Evolutionary conservation across 2,329 filamentous ascomycete genomes (phyloP), one percentile per base, ranked within the genome.

Genomic region (Albophoma yamanashiensis): DNA sequence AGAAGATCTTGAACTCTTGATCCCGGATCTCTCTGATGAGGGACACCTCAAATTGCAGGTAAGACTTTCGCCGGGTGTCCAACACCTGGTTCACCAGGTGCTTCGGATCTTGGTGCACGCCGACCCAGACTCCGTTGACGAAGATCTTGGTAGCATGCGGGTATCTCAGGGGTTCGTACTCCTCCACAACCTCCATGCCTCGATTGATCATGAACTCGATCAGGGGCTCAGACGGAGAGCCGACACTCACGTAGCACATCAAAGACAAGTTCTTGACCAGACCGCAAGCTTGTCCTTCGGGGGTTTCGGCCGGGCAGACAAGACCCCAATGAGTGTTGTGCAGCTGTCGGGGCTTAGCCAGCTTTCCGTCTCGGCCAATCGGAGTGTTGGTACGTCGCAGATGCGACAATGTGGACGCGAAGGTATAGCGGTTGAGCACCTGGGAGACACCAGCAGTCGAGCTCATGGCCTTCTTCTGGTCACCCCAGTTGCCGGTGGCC

Each of bases 241-340:
- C 93, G 57, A 97, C 92, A 69, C 92, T 97, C 70, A 99, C 92
- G 69, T 96, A 97, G 71, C 94, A 97, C 93, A 99, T 97, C 58
- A 99, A 81, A 7, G 94, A 92, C 71, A 99, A 71, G 70, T 99
- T 99, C 81, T 99, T 99, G 75, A 99, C 94, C 64, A 99, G 80
- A 77, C 94, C 94, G 78, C 94, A 99, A 75, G 94, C 94, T 74
- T 99, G 94, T 64, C 94, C 94, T 83, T 99, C 94, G 31, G 94
- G 94, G 20, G 94, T 99, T 74, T 99, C 94, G 38, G 94, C 93
- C 38, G 94, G 94, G 74, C 94, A 99, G 22, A 99, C 93, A 67
- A 97, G 79, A 64, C 94, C 94, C 94, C 94, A 99, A 72, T 99
- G 94, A 8, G 93, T 97, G 75, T 97, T 97, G 80, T 99, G 94